Evolutionary conservation across 2,329 filamentous ascomycete genomes (phyloP), one percentile per base, ranked within the genome.

Genomic region (Thielaviopsis populi): DNA sequence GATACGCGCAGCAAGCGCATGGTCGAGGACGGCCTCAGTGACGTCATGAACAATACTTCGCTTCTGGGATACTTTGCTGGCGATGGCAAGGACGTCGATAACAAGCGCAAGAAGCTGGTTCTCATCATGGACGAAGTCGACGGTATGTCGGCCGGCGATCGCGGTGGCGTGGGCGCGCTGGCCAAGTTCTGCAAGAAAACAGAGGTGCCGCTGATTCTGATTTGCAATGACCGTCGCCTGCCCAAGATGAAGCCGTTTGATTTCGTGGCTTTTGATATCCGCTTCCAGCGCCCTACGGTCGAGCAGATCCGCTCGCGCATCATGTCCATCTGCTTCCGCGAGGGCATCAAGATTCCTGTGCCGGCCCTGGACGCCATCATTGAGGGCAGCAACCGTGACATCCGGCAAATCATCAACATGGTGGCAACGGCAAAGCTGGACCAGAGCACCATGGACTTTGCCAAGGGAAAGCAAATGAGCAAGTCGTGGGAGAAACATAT

Each of bases 201-300:
- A 0, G 85, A 94, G 69, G 85, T 99, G 27, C 94, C 94, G 0
- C 86, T 99, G 72, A 97, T 99, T 69, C 80, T 99, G 63, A 97
- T 99, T 69, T 99, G 94, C 81, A 99, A 99, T 73, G 94, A 99
- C 72, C 87, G 94, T 69, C 85, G 82, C 68, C 77, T 91, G 67
- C 94, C 88, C 37, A 99, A 99, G 80, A 99, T 99, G 94, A 96
- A 92, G 75, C 94, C 94, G 0, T 99, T 99, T 72, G 91, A 97
- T 72, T 83, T 84, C 70, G 87, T 88, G 62, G 86, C 89, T 1
- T 91, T 83, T 70, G 91, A 97, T 68, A 76, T 99, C 67, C 84
- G 85, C 53, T 99, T 99, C 79, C 84, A 87, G 71, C 85, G 91
- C 33, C 94, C 94, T 4, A 95, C 91, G 0, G 85, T 91, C 1